A percentile compares a stretch with the other conserved stretches of the same genome.
phyloP scores from a whole-genome alignment of 345 rosid species.

The Murraya koenigii region DNA sequence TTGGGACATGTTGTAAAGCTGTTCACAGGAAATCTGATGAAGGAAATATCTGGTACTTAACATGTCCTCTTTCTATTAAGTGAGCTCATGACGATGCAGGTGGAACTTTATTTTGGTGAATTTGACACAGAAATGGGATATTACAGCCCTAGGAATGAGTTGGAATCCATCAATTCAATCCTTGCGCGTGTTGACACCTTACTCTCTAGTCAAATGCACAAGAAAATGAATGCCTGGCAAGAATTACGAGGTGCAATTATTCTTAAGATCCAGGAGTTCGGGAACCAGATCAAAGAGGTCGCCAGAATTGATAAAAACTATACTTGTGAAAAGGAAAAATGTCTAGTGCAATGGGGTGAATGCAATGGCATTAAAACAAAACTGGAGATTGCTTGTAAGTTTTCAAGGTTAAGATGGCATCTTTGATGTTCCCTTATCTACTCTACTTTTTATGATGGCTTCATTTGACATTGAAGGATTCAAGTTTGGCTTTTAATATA shows the following conservation, averaged over 20 bases:
- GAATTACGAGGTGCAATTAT: constrained; percentile 36
- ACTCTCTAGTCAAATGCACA: constrained; percentile 17
- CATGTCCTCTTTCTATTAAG: not conserved
- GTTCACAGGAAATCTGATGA: constrained; percentile 5
- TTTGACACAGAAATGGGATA: constrained; percentile 35
- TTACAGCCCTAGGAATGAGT: constrained; percentile 67
- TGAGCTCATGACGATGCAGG: constrained; percentile 48
- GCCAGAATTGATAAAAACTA: constrained; percentile 29
- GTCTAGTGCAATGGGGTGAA: constrained; percentile 61
- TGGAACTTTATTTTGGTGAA: constrained; percentile 77
- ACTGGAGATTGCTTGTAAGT: constrained; percentile 71
- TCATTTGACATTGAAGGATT: not conserved
- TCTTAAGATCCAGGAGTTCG: constrained; percentile 37
- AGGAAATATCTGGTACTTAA: not conserved
- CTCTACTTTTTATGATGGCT: not conserved
- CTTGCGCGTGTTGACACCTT: constrained; percentile 36
- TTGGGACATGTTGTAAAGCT: not conserved
- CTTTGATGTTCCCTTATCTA: constrained; percentile 9
- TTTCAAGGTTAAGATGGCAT: constrained; percentile 8
- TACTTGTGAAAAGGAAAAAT: constrained; percentile 47
- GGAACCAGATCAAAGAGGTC: constrained; percentile 27
- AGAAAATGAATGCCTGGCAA: constrained; percentile 28
- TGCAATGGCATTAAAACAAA: constrained; percentile 54
- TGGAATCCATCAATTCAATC: constrained; percentile 66
- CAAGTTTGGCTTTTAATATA: not conserved